Evolutionary conservation across 352 stramenopile species (phyloP).

Genomic region (Phytophthora ohioensis): DNA sequence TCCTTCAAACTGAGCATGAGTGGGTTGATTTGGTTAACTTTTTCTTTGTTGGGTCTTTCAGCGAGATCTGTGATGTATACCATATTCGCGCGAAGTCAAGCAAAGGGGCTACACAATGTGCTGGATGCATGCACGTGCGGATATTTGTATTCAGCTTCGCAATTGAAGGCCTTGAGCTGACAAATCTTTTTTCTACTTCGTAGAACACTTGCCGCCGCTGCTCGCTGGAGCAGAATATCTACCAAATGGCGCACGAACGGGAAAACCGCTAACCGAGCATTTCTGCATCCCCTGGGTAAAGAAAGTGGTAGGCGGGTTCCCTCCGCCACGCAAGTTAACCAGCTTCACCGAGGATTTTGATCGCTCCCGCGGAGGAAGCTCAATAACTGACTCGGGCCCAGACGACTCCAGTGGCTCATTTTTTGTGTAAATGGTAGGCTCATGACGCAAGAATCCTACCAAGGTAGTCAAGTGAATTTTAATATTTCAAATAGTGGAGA

Average conservation of each 20-base stretch:
- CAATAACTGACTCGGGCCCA: conserved; percentile 21
- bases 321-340: conserved; percentile 21
- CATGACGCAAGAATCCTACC: not conserved
- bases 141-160: not conserved
- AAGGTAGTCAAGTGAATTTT: not conserved
- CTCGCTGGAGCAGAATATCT: conserved; percentile 35
- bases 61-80: conserved; percentile 44
- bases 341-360: conserved; percentile 19
- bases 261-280: conserved; percentile 29
- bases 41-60: conserved; percentile 10
- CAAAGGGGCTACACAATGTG: conserved; percentile 29
- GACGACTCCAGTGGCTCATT: conserved; percentile 3
- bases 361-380: conserved; percentile 2
- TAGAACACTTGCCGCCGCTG: conserved; percentile 47
- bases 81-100: conserved; percentile 29
- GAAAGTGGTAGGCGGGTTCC: conserved; percentile 23
- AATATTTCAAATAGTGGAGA: not conserved
- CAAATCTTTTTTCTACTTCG: not conserved
- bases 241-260: conserved; percentile 34
- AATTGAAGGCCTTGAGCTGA: not conserved
- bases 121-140: conserved; percentile 40
- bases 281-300: conserved; percentile 46
- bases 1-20: too few species aligned
- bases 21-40: not conserved
- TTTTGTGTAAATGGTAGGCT: conserved; percentile 28